These are phyloP conservation scores for Heterobasidion occidentale DNA, from an alignment of 1,284 basidiomycete genomes.

Conservation along the genomic window DNA sequence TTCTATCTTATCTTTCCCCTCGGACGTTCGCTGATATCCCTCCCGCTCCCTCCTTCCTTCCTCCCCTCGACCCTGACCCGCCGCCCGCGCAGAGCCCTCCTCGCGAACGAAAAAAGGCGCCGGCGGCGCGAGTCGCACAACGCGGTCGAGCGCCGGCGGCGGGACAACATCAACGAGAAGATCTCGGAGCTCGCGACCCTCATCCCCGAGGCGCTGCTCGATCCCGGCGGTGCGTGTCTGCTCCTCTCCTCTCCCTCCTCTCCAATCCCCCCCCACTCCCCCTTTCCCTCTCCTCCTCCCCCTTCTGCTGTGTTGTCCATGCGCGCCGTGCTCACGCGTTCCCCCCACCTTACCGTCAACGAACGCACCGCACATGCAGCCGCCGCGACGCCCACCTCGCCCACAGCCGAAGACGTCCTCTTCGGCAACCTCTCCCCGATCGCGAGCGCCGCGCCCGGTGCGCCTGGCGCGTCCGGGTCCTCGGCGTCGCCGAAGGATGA, in stretches of 20 bases:
- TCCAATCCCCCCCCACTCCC: no score
- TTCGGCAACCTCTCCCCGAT: slow-evolving; percentile 14
- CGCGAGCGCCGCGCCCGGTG: not conserved
- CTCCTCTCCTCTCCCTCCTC: not conserved
- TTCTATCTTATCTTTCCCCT: not conserved
- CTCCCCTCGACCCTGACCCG: no score
- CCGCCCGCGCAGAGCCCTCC: slow-evolving; percentile 25
- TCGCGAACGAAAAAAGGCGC: slow-evolving; percentile 71
- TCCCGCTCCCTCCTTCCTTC: no score
- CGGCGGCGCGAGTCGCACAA: slow-evolving; percentile 82
- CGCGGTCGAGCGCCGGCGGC: slow-evolving; percentile 78
- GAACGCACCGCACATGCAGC: slow-evolving; percentile 7
- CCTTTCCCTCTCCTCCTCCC: not conserved
- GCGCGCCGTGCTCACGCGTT: not conserved
- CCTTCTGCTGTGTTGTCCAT: not conserved
- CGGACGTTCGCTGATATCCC: not conserved
- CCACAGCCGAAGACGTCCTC: slow-evolving; percentile 23
- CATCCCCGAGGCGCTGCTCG: slow-evolving; percentile 78
- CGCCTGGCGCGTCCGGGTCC: slow-evolving; percentile 3
- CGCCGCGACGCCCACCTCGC: slow-evolving; percentile 21
- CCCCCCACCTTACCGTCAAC: not conserved
- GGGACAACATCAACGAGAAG: slow-evolving; percentile 93
- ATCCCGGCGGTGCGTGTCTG: slow-evolving; percentile 37
- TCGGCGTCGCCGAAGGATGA: slow-evolving; percentile 13
- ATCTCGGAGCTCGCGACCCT: slow-evolving; percentile 84